These are phyloP conservation scores for Talaromyces wortmannii DNA, from an alignment of 495 filamentous ascomycete genomes.

Conservation along the genomic window DNA sequence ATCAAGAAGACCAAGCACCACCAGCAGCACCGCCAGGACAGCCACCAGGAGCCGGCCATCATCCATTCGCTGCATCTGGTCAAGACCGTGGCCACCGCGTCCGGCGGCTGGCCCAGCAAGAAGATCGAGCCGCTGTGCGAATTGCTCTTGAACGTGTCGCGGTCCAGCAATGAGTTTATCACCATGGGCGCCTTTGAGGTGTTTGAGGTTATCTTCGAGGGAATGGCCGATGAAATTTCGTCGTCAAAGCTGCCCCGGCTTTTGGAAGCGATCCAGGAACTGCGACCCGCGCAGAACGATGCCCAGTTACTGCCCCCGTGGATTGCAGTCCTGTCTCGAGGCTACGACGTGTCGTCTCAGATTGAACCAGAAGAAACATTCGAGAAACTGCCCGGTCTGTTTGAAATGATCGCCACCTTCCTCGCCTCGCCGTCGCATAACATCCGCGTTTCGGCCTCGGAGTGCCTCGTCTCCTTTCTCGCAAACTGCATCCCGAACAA, in stretches of 20 bases:
- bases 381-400: conserved; percentile 74
- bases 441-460: conserved; percentile 86
- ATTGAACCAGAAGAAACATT: conserved; percentile 83
- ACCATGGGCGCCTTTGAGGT: conserved; percentile 94
- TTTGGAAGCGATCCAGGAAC: conserved; percentile 77
- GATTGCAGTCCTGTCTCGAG: conserved; percentile 90
- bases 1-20: conserved; percentile 55
- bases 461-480: conserved; percentile 88
- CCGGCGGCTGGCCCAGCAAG: conserved; percentile 93
- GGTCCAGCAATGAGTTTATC: conserved; percentile 85
- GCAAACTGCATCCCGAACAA: conserved; percentile 76
- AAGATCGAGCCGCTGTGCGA: conserved; percentile 91
- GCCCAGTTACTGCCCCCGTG: conserved; percentile 89
- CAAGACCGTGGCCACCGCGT: conserved; percentile 77
- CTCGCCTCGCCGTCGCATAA: conserved; percentile 83
- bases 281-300: conserved; percentile 85
- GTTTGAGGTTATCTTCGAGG: conserved; percentile 91
- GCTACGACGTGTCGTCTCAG: conserved; percentile 88
- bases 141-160: conserved; percentile 77
- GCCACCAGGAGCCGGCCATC: conserved; percentile 67
- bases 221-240: conserved; percentile 78
- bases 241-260: conserved; percentile 84
- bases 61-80: conserved; percentile 89
- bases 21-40: conserved; percentile 33
- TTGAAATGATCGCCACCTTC: conserved; percentile 68